Evolutionary conservation across 1,139 yeast genomes (phyloP), one percentile per base, ranked within the genome.

Genomic region (Nadsonia commutata): DNA sequence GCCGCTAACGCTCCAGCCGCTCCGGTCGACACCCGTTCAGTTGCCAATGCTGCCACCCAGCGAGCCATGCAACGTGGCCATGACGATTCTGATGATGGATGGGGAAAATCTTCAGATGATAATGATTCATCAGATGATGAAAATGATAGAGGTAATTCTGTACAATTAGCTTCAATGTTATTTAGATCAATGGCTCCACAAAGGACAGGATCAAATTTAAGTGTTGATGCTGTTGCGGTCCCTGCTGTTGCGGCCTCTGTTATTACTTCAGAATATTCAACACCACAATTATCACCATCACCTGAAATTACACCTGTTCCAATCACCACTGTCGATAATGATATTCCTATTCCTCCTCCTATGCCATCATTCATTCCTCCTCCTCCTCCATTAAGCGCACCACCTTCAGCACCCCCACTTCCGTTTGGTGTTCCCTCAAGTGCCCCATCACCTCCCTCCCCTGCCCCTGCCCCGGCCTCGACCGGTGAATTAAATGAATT

Each of bases 131-230:
- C 58, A 4, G 63, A 58, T 39, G 78, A 72, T 20, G 76, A 70
- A 27, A 55, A 54, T 2, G 68, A 69, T 44, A 74, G 56, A 39
- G 57, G 61, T 2, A 62, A 78, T 38, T 80, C 83, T 13, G 76
- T 80, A 2, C 71, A 74, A 45, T 66, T 78, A 47, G 83, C 84
- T 1, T 74, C 76, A 49, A 62, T 76, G 54, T 63, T 78, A 45
- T 77, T 78, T 56, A 80, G 82, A 2, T 75, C 80, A 2, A 74
- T 76, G 80, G 69, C 67, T 40, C 70, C 74, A 2, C 59, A 63
- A 9, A 58, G 61, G 19, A 38, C 50, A 5, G 33, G 33, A 6
- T 27, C 33, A 5, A 27, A 20, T 22, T 41, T n/a, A 23, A 21
- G 36, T 31, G 44, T 39, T 40, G 21, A 41, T 21, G 37, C 45